A percentile compares a stretch with the other conserved stretches of the same genome.
Conservation (phyloP, 139 green algal species). For the Chlorella ohadii region DNA sequence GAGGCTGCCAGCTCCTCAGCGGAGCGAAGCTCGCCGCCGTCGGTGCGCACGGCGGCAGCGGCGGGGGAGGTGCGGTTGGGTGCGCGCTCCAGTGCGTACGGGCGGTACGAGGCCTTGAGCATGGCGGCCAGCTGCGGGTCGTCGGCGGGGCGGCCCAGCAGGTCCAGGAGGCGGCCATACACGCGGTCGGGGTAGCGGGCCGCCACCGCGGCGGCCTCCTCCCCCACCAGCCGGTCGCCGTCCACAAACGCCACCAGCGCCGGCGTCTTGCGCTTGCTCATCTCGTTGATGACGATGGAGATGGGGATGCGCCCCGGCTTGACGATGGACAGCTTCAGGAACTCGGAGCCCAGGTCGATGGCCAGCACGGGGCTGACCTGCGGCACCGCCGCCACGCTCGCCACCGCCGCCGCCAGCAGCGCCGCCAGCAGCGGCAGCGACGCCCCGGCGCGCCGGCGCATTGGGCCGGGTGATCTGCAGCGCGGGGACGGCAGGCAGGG, state of each 20-base stretch:
- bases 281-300: conserved; percentile 95
- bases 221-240: conserved; percentile 91
- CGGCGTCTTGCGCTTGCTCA: conserved; percentile 92
- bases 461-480: too few relatives aligned
- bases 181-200: conserved; percentile 83
- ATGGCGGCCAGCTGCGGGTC: conserved; percentile 56
- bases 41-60: conserved; percentile 57
- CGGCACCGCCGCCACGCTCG: neutral
- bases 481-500: too few relatives aligned
- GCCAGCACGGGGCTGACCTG: conserved; percentile 58
- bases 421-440: neutral
- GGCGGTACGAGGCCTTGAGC: conserved; percentile 65
- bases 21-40: conserved; percentile 50
- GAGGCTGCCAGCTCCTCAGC: conserved; percentile 92
- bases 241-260: conserved; percentile 87
- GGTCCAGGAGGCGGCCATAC: conserved; percentile 73
- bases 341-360: conserved; percentile 94
- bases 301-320: conserved; percentile 87
- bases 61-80: conserved; percentile 47
- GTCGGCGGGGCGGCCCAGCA: conserved; percentile 79
- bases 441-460: neutral
- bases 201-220: conserved; percentile 84
- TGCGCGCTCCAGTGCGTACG: conserved; percentile 77
- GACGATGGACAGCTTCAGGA: conserved; percentile 93
- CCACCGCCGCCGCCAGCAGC: neutral